Conservation (phyloP, 208 protist species). For the Leishmania aethiopica region DNA sequence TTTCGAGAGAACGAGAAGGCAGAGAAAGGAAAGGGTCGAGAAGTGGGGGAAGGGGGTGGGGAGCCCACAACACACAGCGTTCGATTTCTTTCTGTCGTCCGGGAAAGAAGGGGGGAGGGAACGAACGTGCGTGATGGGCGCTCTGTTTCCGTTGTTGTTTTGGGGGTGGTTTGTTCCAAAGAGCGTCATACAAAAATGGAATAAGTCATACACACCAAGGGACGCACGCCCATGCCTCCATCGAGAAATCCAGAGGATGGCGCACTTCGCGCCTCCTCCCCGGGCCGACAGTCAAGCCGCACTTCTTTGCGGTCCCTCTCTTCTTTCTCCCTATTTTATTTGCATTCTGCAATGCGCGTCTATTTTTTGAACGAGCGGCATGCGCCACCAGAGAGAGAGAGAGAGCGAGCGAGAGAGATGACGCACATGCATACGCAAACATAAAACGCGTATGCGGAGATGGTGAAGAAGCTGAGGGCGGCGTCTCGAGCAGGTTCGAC, state of each 20-base stretch:
- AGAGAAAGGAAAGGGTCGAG: background rate
- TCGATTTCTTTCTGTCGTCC: background rate
- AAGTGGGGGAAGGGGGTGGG: background rate
- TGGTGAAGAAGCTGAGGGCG: background rate
- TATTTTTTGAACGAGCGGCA: too few species aligned
- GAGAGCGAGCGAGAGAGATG: background rate
- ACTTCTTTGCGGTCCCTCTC: background rate
- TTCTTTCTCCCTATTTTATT: background rate
- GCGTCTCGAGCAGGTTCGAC: background rate
- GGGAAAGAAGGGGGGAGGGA: background rate
- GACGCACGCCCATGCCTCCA: background rate
- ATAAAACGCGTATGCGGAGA: background rate
- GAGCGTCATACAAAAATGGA: conserved; percentile 4
- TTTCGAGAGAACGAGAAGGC: background rate
- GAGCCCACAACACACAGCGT: background rate
- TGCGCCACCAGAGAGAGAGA: background rate
- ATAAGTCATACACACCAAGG: background rate
- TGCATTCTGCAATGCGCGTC: background rate
- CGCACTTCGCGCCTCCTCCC: background rate
- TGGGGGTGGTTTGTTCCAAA: conserved; percentile 2
- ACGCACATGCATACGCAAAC: background rate
- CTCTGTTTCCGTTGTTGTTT: background rate
- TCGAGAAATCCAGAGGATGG: background rate
- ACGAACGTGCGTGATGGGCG: background rate
- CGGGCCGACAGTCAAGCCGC: background rate